Percentiles rank a stretch among this genome's conserved stretches.
Evolutionary conservation across 2,329 filamentous ascomycete species (phyloP).

Genomic region (Exserohilum rostratum): DNA sequence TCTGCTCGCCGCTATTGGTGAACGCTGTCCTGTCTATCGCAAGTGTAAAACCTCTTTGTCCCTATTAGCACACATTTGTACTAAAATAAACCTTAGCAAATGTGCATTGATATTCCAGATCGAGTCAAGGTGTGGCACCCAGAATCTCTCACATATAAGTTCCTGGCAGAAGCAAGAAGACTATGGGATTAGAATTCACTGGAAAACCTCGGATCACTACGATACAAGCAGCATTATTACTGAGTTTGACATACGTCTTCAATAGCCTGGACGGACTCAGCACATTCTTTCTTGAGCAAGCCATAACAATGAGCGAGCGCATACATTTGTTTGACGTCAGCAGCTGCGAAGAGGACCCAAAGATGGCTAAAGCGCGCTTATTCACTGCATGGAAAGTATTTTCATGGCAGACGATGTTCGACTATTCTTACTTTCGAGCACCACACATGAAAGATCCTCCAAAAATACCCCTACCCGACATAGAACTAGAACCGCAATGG

Average conservation of each 20-base stretch:
- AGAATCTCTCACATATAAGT: slow-evolving; percentile 12
- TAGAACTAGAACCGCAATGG: not conserved
- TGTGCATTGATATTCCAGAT: not conserved
- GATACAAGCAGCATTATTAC: slow-evolving; percentile 7
- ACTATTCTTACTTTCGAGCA: not conserved
- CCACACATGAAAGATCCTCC: not conserved
- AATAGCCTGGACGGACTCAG: not conserved
- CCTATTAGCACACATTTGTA: no score
- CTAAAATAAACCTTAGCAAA: no score
- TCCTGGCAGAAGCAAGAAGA: slow-evolving; percentile 17
- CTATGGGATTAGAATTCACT: slow-evolving; percentile 13
- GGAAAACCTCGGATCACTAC: slow-evolving; percentile 6
- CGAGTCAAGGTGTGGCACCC: slow-evolving; percentile 18
- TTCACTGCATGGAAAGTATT: not conserved
- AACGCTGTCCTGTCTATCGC: slow-evolving; percentile 10
- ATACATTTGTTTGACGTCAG: not conserved
- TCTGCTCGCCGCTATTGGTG: slow-evolving; percentile 16
- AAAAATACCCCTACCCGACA: not conserved
- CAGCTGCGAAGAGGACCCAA: no score
- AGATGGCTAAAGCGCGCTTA: not conserved
- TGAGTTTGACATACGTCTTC: not conserved
- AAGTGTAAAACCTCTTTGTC: slow-evolving; percentile 1
- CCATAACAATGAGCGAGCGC: not conserved
- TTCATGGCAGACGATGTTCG: not conserved
- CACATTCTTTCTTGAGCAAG: not conserved